A percentile compares a stretch with the other conserved stretches of the same genome.
phyloP scores from a whole-genome alignment of 2,329 filamentous ascomycete genomes.

The Pyrenophora graminea region DNA sequence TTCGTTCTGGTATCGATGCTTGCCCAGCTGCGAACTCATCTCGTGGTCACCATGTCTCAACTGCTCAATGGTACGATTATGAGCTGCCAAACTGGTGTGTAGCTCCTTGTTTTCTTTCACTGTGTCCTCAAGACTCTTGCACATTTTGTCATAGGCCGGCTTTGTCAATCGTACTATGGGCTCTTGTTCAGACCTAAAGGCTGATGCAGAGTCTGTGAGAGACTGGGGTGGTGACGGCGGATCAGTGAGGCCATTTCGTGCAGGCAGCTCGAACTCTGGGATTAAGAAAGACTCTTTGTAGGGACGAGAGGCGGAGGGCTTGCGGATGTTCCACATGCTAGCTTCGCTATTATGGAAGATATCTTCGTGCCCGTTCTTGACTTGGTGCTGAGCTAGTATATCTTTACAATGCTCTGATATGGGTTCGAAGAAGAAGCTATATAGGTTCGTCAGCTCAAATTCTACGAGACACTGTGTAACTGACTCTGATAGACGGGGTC shows the following conservation, averaged over 20 bases:
- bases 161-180: too few species aligned
- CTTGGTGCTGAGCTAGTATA: slow-evolving; percentile 6
- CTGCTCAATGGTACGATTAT: too few species aligned
- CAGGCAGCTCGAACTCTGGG: neutral
- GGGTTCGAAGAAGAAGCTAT: neutral
- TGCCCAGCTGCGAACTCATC: slow-evolving; percentile 9
- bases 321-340: too few species aligned
- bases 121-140: too few species aligned
- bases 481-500: slow-evolving; percentile 4
- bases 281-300: neutral
- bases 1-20: slow-evolving; percentile 24
- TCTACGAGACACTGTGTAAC: slow-evolving; percentile 13
- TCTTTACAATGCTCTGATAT: neutral
- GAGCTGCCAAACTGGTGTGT: too few species aligned
- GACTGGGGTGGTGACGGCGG: slow-evolving; percentile 14
- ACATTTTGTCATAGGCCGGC: too few species aligned
- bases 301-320: too few species aligned
- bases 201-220: neutral
- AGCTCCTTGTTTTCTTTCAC: too few species aligned
- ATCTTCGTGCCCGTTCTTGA: too few species aligned
- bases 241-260: neutral
- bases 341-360: neutral
- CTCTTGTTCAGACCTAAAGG: too few species aligned
- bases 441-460: neutral
- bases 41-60: slow-evolving; percentile 2